Evolutionary conservation across 2,329 filamentous ascomycete species (phyloP).

Genomic region (Alternaria sp.): DNA sequence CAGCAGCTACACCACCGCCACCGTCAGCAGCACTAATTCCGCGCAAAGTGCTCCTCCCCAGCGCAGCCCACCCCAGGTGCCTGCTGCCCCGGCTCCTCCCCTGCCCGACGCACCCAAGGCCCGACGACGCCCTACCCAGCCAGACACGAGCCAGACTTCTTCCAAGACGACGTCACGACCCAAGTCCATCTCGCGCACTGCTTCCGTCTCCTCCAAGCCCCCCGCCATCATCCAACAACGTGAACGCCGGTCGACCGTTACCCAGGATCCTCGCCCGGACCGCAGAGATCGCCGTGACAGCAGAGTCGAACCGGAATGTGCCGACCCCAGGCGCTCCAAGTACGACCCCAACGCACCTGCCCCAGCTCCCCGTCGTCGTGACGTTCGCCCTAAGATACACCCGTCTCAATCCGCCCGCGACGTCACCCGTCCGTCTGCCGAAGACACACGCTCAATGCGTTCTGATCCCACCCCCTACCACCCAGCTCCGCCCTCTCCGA

Average conservation of each 20-base stretch:
- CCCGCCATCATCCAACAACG: constrained; percentile 18
- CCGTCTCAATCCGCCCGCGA: constrained; percentile 44
- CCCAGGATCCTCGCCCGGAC: constrained; percentile 20
- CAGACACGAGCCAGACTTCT: constrained; percentile 20
- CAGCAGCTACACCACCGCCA: constrained; percentile 65
- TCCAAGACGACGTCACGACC: constrained; percentile 35
- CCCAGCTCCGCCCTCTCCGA: constrained; percentile 41
- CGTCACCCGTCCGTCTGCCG: constrained; percentile 35
- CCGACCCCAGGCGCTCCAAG: constrained; percentile 45
- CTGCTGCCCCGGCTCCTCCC: constrained; percentile 27
- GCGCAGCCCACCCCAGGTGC: constrained; percentile 39
- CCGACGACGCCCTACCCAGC: constrained; percentile 29
- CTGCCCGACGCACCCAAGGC: constrained; percentile 31
- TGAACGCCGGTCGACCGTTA: constrained; percentile 7
- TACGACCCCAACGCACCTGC: constrained; percentile 33
- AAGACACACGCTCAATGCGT: constrained; percentile 40
- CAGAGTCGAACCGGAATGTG: constrained; percentile 41
- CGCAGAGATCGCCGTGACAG: constrained; percentile 24
- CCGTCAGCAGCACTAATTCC: constrained; percentile 63
- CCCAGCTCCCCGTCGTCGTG: constrained; percentile 22
- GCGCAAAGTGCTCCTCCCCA: constrained; percentile 52
- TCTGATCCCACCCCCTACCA: constrained; percentile 43
- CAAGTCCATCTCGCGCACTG: constrained; percentile 35
- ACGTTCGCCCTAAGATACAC: constrained; percentile 21
- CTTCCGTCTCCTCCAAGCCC: constrained; percentile 37